Evolutionary conservation across 768 basidiomycete species (phyloP), one percentile per base, ranked within the genome.

Genomic region (Auriscalpium microsporum): DNA sequence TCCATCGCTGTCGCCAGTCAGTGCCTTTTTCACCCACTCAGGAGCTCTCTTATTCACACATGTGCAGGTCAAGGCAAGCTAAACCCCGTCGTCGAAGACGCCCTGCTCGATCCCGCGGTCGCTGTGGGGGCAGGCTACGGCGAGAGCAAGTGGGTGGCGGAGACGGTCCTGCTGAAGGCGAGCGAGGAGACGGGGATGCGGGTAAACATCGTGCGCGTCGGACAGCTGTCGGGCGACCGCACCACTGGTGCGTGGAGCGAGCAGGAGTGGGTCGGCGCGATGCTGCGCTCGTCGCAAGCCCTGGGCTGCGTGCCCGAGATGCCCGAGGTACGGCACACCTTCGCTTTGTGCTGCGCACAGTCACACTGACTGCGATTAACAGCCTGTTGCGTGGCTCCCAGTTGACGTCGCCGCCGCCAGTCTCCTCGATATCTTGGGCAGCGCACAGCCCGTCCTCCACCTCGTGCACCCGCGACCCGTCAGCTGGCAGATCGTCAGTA

Each of bases 111-210:
- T 33, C 48, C 55, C 10, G n/a, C 36, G 16, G 28, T 44, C 10
- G 36, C 55, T 13, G 28, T 52, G 10, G 54, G 37, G 14, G 33
- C 13, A 5, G 56, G 56, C 11, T 57, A 57, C 17, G 28, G 37
- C 17, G 56, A 57, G 34, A 55, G 52, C 51, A 65, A 65, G 53
- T 64, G 59, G 59, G 60, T 64, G 2, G 62, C 57, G 9, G 64
- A 65, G 51, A 48, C 52, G 8, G 55, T 65, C 10, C 50, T 65
- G 14, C n/a, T 51, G 38, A 40, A 17, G 7, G 64, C 61, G 4
- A 35, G 23, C 16, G 14, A 6, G 13, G 19, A 42, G 21, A 23
- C 36, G 17, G 58, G 57, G 7, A 37, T 58, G 45, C 51, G 54
- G 16, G 57, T 62, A 8, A 52, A 23, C 11, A 52, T 52, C n/a